Evolutionary conservation across 441 rosid species (phyloP), one percentile per base, ranked within the genome.

Genomic region (Viola pubescens): DNA sequence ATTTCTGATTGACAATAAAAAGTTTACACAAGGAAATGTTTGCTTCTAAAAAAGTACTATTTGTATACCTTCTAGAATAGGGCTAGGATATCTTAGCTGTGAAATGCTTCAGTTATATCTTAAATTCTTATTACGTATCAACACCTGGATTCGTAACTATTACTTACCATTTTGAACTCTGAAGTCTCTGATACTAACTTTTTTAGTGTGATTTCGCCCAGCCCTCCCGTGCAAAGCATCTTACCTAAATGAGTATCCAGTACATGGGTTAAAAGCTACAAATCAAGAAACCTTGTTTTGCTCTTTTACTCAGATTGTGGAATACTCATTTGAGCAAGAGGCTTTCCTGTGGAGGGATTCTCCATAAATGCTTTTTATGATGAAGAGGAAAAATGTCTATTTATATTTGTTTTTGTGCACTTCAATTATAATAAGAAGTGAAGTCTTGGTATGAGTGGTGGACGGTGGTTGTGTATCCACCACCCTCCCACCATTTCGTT

Each of bases 321-420:
- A 80, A 77, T 73, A 67, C 82, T 73, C 82, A 80, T 80, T 80
- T 80, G 77, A 75, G 82, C 78, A 75, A 75, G 82, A 80, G 60
- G 82, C 79, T 37, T 73, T 75, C 61, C 76, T 48, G 55, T 63
- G 78, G 70, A 64, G 66, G 70, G 46, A 43, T 43, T 9, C 40
- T 56, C 19, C 52, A 54, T 19, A 39, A 44, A 37, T 49, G 38
- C n/a, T 39, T 13, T 39, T 52, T 16, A 38, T 34, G 49, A 26
- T 41, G 26, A 26, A 59, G 44, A 40, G 48, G 8, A 42, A 54
- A 56, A 43, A 37, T 11, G 37, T 45, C 61, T 60, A 56, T 70
- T 64, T 53, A 49, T 64, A 38, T 26, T 56, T 37, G 13, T 19
- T 53, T 4, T 52, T 56, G n/a, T 26, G 34, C 56, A 26, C 37